Base-by-base conservation (phyloP, 768 basidiomycete genomes). In the Leccinum aurantiacum region DNA sequence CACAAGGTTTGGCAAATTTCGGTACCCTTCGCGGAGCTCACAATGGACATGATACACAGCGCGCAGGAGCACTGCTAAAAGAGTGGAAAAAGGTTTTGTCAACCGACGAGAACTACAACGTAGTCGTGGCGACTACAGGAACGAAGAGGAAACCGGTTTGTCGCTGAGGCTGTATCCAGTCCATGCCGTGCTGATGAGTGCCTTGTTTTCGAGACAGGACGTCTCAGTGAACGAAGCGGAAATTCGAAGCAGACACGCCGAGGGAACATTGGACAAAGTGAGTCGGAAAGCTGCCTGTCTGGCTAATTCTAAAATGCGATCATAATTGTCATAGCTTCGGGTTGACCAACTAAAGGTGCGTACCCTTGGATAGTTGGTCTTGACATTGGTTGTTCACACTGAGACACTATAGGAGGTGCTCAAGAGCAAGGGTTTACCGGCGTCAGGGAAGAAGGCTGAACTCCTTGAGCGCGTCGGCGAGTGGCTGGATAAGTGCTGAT, bases 291-390 rank as follows among this genome's bases (percentile, higher is more conserved):
- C 41, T 50, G 4, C 14, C 46, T 29, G 58, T 24, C 59, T 56
- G 7, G 13, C 35, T 17, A 13, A 50, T 50, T 62, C 55, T 68
- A n/a, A 64, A 17, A 44, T 54, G 22, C 9, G n/a, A 33, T 35
- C 15, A 60, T 63, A 7, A 59, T 57, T 33, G 24, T 59, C 63
- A 57, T 68, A 93, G 91, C 78, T 92, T 63, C 85, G 84, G 17
- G 87, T 91, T 62, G 88, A 89, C 72, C 88, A 91, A 67, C 78
- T 93, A 52, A 92, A 89, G 82, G 90, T 89, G 62, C 59, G 79
- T 47, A 63, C 48, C 50, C 19, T 13, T 24, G 37, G 35, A 44
- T 59, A 22, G 5, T 13, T 0, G 3, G 38, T 11, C 22, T 33
- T 10, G 10, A 2, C 37, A 24, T 52, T 29, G 47, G 13, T 33